Evolutionary conservation across 495 filamentous ascomycete genomes (phyloP).

Genomic region (Tuber aestivum): DNA sequence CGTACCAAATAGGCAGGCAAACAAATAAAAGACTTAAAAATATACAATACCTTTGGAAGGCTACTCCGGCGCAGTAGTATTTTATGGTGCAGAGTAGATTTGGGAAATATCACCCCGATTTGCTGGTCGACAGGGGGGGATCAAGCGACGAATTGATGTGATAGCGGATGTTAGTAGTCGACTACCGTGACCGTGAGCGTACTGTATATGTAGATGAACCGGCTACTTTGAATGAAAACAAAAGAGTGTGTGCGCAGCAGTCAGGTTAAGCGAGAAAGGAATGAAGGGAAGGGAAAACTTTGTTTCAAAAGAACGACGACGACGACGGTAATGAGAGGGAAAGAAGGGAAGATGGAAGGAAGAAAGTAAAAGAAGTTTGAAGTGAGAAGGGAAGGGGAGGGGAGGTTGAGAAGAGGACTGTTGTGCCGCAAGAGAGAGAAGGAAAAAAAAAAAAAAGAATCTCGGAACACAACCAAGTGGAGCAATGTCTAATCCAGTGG

Average conservation of each 20-base stretch:
- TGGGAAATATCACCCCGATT: not conserved
- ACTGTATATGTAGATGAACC: slow-evolving; percentile 1
- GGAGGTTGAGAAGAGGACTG: slow-evolving; percentile 18
- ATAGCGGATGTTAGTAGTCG: not conserved
- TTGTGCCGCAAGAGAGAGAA: slow-evolving; percentile 14
- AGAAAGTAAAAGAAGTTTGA: slow-evolving; percentile 15
- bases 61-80: not conserved
- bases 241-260: slow-evolving; percentile 1
- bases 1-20: slow-evolving; percentile 18
- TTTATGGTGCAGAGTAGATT: not conserved
- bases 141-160: not conserved
- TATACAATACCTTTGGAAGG: not conserved
- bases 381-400: slow-evolving; percentile 15
- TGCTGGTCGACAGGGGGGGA: not conserved
- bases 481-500: not conserved
- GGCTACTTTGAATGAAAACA: not conserved
- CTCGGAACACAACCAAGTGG: slow-evolving; percentile 12
- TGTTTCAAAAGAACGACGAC: slow-evolving; percentile 18
- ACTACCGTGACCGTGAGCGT: not conserved
- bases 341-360: slow-evolving; percentile 19
- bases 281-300: slow-evolving; percentile 9
- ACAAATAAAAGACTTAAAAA: not conserved
- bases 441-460: slow-evolving; percentile 21
- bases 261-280: not conserved
- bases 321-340: slow-evolving; percentile 23